These are phyloP conservation scores for Arthrocladium fulminans DNA, from an alignment of 2,329 filamentous ascomycete species.

Conservation along the genomic window DNA sequence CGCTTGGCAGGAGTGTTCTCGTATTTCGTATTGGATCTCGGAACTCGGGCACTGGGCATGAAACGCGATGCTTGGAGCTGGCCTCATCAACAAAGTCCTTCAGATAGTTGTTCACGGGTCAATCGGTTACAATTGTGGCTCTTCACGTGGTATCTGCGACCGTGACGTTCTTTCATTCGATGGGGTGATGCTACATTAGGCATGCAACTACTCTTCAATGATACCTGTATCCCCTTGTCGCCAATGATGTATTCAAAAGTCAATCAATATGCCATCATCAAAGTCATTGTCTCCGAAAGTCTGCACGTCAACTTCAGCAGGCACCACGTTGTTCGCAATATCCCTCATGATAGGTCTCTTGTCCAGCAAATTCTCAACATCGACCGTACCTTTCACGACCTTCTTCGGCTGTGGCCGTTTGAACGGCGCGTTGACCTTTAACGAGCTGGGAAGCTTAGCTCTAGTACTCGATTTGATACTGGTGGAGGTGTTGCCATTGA, in stretches of 20 bases:
- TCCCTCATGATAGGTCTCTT: slow-evolving; percentile 62
- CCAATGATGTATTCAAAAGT: not conserved
- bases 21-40: too few species aligned
- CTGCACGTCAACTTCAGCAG: not conserved
- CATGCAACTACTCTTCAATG: too few species aligned
- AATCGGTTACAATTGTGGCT: too few species aligned
- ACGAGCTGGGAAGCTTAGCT: slow-evolving; percentile 24
- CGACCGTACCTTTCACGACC: slow-evolving; percentile 48
- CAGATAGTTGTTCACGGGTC: too few species aligned
- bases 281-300: not conserved
- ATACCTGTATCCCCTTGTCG: not conserved
- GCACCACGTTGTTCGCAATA: slow-evolving; percentile 59
- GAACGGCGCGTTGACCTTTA: slow-evolving; percentile 27
- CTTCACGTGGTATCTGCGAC: too few species aligned
- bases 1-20: too few species aligned
- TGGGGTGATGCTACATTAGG: too few species aligned
- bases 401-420: slow-evolving; percentile 21
- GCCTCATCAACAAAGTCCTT: too few species aligned
- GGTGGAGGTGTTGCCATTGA: slow-evolving; percentile 18
- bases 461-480: not conserved
- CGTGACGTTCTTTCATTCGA: not conserved
- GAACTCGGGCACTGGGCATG: too few species aligned
- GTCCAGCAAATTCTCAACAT: slow-evolving; percentile 49
- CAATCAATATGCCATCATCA: slow-evolving; percentile 7
- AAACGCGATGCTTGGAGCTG: too few species aligned